phyloP scores from a whole-genome alignment of 805 yeast genomes.

The Tetrapisispora phaffii region DNA sequence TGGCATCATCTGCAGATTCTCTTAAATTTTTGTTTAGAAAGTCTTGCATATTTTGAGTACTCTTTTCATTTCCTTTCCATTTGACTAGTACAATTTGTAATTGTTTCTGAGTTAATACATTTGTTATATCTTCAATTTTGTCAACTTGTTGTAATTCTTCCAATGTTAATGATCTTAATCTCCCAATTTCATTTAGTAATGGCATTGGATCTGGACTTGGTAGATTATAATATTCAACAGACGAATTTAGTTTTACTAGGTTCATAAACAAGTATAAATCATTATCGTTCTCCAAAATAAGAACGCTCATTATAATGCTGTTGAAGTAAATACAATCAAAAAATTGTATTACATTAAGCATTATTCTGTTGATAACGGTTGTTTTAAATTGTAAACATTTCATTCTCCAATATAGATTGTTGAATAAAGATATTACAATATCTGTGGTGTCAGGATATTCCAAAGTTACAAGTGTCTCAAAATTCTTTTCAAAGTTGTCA shows the following conservation, averaged over 20 bases:
- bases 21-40: not conserved
- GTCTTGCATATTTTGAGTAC: not conserved
- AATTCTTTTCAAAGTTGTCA: not conserved
- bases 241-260: not conserved
- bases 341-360: not conserved
- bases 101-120: not conserved
- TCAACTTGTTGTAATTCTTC: not conserved
- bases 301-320: not conserved
- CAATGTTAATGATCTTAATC: not conserved
- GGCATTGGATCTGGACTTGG: not conserved
- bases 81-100: not conserved
- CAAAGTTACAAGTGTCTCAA: not conserved
- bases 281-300: not conserved
- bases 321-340: slow-evolving; percentile 1
- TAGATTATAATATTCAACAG: not conserved
- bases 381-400: not conserved
- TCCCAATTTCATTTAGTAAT: not conserved
- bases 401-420: slow-evolving; percentile 3
- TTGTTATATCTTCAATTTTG: not conserved
- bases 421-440: not conserved
- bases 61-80: not conserved
- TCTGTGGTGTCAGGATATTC: not conserved
- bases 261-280: not conserved
- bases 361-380: not conserved
- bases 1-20: not conserved